A percentile compares a stretch with the other conserved stretches of the same genome.
phyloP scores from a whole-genome alignment of 1,284 basidiomycete genomes.

The Naganishia liquefaciens region DNA sequence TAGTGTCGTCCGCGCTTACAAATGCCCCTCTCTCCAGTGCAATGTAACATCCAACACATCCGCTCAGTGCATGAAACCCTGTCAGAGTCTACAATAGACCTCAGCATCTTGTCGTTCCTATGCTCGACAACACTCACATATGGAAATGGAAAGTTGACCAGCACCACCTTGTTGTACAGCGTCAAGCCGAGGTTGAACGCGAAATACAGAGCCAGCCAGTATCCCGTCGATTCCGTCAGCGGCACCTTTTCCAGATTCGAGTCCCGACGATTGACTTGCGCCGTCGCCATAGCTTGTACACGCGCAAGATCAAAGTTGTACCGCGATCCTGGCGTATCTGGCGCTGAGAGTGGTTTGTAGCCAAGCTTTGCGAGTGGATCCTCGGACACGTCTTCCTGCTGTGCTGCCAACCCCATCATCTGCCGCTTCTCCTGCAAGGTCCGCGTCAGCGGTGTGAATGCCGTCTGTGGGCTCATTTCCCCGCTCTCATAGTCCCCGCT shows the following conservation, averaged over 20 bases:
- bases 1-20: constrained; percentile 45
- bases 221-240: constrained; percentile 38
- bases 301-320: constrained; percentile 1
- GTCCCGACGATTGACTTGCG: constrained; percentile 16
- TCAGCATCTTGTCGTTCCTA: constrained; percentile 41
- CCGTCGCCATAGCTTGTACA: not conserved
- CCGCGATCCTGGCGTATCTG: constrained; percentile 5
- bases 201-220: constrained; percentile 80
- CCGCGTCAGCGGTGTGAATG: constrained; percentile 19
- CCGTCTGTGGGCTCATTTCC: constrained; percentile 12
- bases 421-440: constrained; percentile 21
- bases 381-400: constrained; percentile 9
- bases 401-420: constrained; percentile 16
- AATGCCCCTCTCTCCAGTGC: constrained; percentile 66
- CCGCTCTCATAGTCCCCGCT: not conserved
- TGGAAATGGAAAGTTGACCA: constrained; percentile 86
- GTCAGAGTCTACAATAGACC: constrained; percentile 64
- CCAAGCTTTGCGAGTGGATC: constrained; percentile 21
- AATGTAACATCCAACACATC: constrained; percentile 72
- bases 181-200: constrained; percentile 84
- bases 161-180: constrained; percentile 86
- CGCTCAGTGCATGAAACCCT: constrained; percentile 79
- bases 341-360: constrained; percentile 14
- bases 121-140: constrained; percentile 58
- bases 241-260: constrained; percentile 23